Conservation (phyloP, 106 monocot species). For the Phalaenopsis aphrodite region DNA sequence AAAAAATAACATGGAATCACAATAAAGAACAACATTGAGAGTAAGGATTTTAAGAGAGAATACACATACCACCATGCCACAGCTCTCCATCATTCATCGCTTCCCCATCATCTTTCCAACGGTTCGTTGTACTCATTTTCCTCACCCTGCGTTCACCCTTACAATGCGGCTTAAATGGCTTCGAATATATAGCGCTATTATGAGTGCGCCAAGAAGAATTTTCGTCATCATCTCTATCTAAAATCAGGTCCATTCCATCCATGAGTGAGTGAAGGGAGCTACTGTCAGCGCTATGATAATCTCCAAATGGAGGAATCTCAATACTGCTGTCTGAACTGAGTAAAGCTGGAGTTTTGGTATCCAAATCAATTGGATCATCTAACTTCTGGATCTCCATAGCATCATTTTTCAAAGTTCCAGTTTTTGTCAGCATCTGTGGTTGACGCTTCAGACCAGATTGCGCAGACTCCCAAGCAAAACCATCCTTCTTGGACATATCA, state of each 20-base stretch:
- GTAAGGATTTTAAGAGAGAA: not conserved
- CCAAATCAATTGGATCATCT: slow-evolving; percentile 44
- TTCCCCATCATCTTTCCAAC: slow-evolving; percentile 31
- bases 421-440: not conserved
- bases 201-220: slow-evolving; percentile 69
- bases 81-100: slow-evolving; percentile 23
- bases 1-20: not conserved
- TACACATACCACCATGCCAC: slow-evolving; percentile 29
- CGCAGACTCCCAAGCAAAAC: not conserved
- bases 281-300: slow-evolving; percentile 10
- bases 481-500: slow-evolving; percentile 9
- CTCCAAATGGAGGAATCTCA: slow-evolving; percentile 29
- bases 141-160: slow-evolving; percentile 48
- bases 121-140: slow-evolving; percentile 48
- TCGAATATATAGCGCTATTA: slow-evolving; percentile 23
- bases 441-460: not conserved
- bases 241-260: slow-evolving; percentile 18
- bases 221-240: slow-evolving; percentile 65
- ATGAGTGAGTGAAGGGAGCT: slow-evolving; percentile 28
- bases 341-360: slow-evolving; percentile 46
- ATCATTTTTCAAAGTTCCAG: not conserved
- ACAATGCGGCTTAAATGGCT: slow-evolving; percentile 29
- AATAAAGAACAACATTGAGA: not conserved
- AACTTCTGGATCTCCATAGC: slow-evolving; percentile 10
- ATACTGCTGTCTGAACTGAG: slow-evolving; percentile 72